These are phyloP conservation scores for Sideroxylon spinosum DNA, from an alignment of 179 eudicot genomes.

Conservation along the genomic window DNA sequence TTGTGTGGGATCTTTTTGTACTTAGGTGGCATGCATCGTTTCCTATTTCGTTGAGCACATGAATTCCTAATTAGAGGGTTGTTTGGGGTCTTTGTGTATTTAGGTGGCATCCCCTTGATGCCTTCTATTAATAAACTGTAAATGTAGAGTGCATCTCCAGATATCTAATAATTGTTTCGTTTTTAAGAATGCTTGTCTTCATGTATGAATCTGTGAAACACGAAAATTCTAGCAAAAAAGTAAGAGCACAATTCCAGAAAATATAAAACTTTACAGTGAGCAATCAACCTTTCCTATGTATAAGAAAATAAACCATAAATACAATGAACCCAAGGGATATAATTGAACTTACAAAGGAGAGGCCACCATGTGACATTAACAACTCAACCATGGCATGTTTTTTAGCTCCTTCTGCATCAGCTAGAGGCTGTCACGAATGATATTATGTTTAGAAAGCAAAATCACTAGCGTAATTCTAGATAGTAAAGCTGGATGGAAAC, in stretches of 20 bases:
- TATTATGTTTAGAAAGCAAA: conserved; percentile 18
- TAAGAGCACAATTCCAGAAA: not conserved
- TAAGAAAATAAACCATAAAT: not conserved
- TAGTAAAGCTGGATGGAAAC: not conserved
- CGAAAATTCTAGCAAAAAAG: not conserved
- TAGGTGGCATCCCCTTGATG: no score
- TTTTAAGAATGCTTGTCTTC: not conserved
- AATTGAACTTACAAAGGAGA: conserved; percentile 69
- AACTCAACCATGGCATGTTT: conserved; percentile 70
- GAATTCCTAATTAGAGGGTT: no score
- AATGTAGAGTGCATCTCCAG: no score
- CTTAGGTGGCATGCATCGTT: no score
- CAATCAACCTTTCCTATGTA: not conserved
- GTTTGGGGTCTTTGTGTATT: no score
- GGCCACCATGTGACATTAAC: conserved; percentile 76
- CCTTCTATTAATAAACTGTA: no score
- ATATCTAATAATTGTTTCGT: no score
- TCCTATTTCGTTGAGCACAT: no score
- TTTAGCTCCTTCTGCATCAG: conserved; percentile 99
- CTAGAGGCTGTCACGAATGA: conserved; percentile 76
- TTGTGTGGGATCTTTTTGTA: no score
- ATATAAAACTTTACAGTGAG: not conserved
- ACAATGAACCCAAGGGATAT: conserved; percentile 6
- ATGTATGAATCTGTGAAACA: not conserved
- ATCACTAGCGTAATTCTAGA: not conserved